Conservation (phyloP, 2,329 filamentous ascomycete genomes). For the Neopestalotiopsis rosae region DNA sequence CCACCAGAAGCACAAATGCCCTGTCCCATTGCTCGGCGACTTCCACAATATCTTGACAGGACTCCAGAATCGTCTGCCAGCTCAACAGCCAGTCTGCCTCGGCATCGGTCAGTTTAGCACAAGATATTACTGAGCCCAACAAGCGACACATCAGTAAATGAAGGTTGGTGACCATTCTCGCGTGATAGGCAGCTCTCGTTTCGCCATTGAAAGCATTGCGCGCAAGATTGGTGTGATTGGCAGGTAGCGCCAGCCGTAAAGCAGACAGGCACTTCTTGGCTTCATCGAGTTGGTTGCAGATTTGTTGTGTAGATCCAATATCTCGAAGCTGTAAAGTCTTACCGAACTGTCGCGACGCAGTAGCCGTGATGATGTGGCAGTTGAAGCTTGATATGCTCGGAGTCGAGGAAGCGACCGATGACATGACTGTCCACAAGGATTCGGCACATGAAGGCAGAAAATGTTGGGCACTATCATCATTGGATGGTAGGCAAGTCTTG, state of each 20-base stretch:
- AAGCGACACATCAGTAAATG: conserved; percentile 32
- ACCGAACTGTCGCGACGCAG: conserved; percentile 32
- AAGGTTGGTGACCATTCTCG: conserved; percentile 30
- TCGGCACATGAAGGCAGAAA: conserved; percentile 18
- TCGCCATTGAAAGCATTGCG: conserved; percentile 37
- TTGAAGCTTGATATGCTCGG: conserved; percentile 26
- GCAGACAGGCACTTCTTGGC: conserved; percentile 19
- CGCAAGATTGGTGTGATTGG: conserved; percentile 35
- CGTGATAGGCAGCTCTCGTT: conserved; percentile 31
- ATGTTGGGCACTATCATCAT: too few species aligned
- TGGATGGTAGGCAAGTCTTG: conserved; percentile 30
- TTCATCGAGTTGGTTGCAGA: conserved; percentile 23
- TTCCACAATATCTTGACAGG: conserved; percentile 36
- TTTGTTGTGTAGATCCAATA: conserved; percentile 21
- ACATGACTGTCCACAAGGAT: conserved; percentile 18
- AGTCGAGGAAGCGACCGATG: not conserved
- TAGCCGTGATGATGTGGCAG: conserved; percentile 35
- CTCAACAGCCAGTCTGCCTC: conserved; percentile 27
- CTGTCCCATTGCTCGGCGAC: conserved; percentile 36
- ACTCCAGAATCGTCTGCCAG: conserved; percentile 37
- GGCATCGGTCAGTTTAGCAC: conserved; percentile 19
- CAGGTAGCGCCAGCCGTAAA: conserved; percentile 35
- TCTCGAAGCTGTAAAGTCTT: conserved; percentile 22
- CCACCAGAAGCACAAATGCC: not conserved
- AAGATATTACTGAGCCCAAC: conserved; percentile 25